Base-by-base conservation (phyloP, 495 filamentous ascomycete genomes). In the Hypoxylon lienhwacheense region DNA sequence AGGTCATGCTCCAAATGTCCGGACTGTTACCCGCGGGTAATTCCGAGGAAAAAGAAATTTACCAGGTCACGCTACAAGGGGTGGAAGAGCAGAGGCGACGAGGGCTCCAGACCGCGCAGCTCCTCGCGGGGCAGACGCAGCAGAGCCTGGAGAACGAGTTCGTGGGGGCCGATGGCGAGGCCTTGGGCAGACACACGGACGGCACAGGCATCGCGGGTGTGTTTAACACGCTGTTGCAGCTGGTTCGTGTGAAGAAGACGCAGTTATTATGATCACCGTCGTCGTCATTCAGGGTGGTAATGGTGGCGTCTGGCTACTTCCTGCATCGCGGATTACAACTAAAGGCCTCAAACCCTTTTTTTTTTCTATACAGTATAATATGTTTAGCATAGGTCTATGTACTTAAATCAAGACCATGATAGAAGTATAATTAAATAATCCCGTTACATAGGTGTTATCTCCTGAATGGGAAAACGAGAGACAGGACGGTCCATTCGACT, bases 1-100 rank as follows among this genome's bases (percentile, higher is more conserved):
- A 91, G 70, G 76, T 86, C 29, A 78, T 91, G 22, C 70, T 97
- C 5, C 69, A 80, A 40, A 77, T 83, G 32, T 81, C 81, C 17
- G 81, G 82, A 7, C 70, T 95, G 60, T 71, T 97, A 33, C 86
- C 87, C 2, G 53, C 58, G 39, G 51, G 54, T 28, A 46, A 33
- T 47, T 29, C 51, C 42, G 31, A 28, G 21, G 41, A 39, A 11
- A 59, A 49, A 32, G 44, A 5, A 35, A 49, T 53, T 26, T 29
- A 47, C 28, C 16, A 77, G 37, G 83, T 77, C 76, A 74, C 73
- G 4, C 80, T 79, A 73, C 75, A 80, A 53, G 59, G 69, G 4
- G 75, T 87, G 16, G 84, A 87, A 49, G 70, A 70, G 51, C 79
- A 85, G 66, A 68, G 84, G 16, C 52, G 66, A 49, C 70, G 81